Evolutionary conservation across 2,329 filamentous ascomycete species (phyloP).

Genomic region (Claviceps quebecensis): DNA sequence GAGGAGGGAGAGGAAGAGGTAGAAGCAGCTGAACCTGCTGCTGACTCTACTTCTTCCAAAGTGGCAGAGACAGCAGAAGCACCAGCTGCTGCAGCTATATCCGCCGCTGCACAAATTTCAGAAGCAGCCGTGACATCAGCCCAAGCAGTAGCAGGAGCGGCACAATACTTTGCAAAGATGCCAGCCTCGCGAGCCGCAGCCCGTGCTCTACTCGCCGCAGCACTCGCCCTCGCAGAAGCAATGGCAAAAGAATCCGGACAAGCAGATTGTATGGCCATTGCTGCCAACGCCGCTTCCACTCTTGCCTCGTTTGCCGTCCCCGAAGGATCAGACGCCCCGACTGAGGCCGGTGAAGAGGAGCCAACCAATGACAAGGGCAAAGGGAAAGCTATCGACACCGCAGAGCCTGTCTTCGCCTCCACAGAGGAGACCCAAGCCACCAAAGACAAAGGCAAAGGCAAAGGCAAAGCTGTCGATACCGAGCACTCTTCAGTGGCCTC

Average conservation of each 20-base stretch:
- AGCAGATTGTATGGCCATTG: slow-evolving; percentile 5
- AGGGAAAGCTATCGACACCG: slow-evolving; percentile 15
- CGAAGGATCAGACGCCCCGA: too few species aligned
- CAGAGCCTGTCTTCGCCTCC: slow-evolving; percentile 15
- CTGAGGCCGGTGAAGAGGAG: slow-evolving; percentile 13
- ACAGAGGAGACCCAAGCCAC: slow-evolving; percentile 17
- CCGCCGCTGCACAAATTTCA: slow-evolving; percentile 16
- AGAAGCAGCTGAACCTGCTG: slow-evolving; percentile 37
- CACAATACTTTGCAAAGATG: too few species aligned
- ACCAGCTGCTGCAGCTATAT: too few species aligned
- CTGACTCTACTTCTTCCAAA: slow-evolving; percentile 13
- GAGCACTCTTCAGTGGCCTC: too few species aligned
- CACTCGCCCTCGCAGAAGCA: background rate
- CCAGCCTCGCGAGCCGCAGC: too few species aligned
- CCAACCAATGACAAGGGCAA: slow-evolving; percentile 16
- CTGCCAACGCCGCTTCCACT: too few species aligned
- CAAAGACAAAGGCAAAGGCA: slow-evolving; percentile 5
- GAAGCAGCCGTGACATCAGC: slow-evolving; percentile 20
- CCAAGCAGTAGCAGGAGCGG: too few species aligned
- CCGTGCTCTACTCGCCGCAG: too few species aligned
- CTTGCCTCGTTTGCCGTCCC: too few species aligned
- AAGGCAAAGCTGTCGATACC: too few species aligned
- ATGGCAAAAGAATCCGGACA: slow-evolving; percentile 18
- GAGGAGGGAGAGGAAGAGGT: slow-evolving; percentile 17
- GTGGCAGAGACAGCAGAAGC: slow-evolving; percentile 26